Evolutionary conservation across 805 yeast species (phyloP), one percentile per base, ranked within the genome.

Genomic region (Saturnispora serradocipensis): DNA sequence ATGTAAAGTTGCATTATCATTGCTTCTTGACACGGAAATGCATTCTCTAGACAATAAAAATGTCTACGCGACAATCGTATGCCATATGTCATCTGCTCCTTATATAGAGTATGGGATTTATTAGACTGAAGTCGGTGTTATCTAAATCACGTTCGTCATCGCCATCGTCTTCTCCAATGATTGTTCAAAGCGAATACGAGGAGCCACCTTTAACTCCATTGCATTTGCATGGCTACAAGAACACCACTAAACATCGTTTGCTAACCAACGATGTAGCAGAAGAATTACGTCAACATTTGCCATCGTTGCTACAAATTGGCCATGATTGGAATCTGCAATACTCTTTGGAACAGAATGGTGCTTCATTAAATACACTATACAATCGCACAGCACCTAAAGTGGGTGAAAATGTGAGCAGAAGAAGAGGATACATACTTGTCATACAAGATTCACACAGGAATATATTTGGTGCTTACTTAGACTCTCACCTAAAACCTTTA

Each of bases 331-430:
- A 75, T 5, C 66, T 93, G 47, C 66, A 82, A 2, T 91, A 90
- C 63, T 84, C 93, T n/a, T 67, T 88, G 54, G 97, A 90, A 58
- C 97, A 88, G 65, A 87, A 89, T 64, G 99, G 99, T 0, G 83
- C 95, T 0, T 86, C 96, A 0, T 66, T 91, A 50, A 81, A 77
- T 53, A 89, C 98, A 0, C 67, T 93, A 16, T 91, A 90, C 63
- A 69, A 76, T 15, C 70, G 73, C 45, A 66, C 79, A 51, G 70
- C 70, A 45, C 84, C 85, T 0, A 70, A 64, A 9, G 57, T 61
- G 50, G 57, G 68, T 48, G 73, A 73, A 62, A 66, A 65, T 54
- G 46, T 61, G 48, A 30, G 54, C 55, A 48, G 65, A 50, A 54
- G 70, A 50, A 56, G 61, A 58, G 97, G 97, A 1, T 91, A 86